Evolutionary conservation across 805 yeast genomes (phyloP).

Genomic region (Starmerella apis): DNA sequence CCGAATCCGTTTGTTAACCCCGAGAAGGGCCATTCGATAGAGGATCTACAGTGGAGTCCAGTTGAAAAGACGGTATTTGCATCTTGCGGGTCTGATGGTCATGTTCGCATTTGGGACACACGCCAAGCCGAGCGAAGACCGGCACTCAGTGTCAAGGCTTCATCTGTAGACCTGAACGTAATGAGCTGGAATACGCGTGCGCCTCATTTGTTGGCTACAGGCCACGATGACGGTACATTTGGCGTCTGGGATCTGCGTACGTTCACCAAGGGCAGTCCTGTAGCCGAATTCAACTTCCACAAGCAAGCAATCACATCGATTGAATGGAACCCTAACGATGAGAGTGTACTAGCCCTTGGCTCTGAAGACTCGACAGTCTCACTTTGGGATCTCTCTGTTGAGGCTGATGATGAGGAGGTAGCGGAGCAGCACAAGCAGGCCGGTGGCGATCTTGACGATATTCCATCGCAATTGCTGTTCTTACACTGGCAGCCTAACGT

Average conservation of each 20-base stretch:
- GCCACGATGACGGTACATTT: slow-evolving; percentile 97
- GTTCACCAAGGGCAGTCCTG: slow-evolving; percentile 64
- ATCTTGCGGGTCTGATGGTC: slow-evolving; percentile 87
- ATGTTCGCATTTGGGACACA: slow-evolving; percentile 91
- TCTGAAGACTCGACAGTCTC: slow-evolving; percentile 96
- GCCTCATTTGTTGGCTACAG: slow-evolving; percentile 79
- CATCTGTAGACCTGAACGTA: slow-evolving; percentile 79
- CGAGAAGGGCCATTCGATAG: slow-evolving; percentile 57
- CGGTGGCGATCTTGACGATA: slow-evolving; percentile 63
- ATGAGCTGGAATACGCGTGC: slow-evolving; percentile 90
- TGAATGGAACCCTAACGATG: slow-evolving; percentile 90
- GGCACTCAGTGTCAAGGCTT: slow-evolving; percentile 72
- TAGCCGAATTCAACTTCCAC: slow-evolving; percentile 92
- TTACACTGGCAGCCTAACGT: slow-evolving; percentile 98
- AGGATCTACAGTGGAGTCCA: slow-evolving; percentile 94
- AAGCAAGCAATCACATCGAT: slow-evolving; percentile 86
- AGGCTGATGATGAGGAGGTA: slow-evolving; percentile 96
- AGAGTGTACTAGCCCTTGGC: slow-evolving; percentile 88
- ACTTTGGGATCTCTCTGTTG: slow-evolving; percentile 95
- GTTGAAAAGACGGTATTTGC: slow-evolving; percentile 90
- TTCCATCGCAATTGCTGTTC: slow-evolving; percentile 90
- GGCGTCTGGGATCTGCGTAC: slow-evolving; percentile 95
- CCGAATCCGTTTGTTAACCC: slow-evolving; percentile 52
- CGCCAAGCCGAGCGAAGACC: slow-evolving; percentile 87
- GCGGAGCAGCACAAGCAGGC: slow-evolving; percentile 70